phyloP scores from a whole-genome alignment of 371 early-diverging fungal species.

The Coemansia sp. region DNA sequence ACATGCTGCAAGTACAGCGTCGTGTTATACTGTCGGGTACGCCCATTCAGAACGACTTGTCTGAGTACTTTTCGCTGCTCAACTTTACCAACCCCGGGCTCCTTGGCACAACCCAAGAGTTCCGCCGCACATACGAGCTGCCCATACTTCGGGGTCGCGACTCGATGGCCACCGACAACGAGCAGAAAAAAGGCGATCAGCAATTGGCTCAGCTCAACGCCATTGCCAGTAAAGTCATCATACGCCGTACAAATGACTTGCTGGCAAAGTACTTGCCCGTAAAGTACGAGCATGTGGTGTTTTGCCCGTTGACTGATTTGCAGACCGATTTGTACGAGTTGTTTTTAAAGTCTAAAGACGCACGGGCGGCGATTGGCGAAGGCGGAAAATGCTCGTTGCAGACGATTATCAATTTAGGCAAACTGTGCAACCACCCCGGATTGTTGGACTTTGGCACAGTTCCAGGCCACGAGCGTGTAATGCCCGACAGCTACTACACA shows the following conservation, averaged over 20 bases:
- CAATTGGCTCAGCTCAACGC: slow-evolving; percentile 80
- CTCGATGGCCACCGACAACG: slow-evolving; percentile 81
- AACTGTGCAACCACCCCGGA: slow-evolving; percentile 92
- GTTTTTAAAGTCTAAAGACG: slow-evolving; percentile 75
- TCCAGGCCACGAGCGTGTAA: slow-evolving; percentile 61
- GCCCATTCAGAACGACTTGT: slow-evolving; percentile 96
- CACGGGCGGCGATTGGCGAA: slow-evolving; percentile 57
- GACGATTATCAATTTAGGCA: slow-evolving; percentile 90
- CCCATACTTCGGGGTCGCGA: slow-evolving; percentile 95
- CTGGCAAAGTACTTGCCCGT: slow-evolving; percentile 91
- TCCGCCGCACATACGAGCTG: slow-evolving; percentile 86
- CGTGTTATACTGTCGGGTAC: slow-evolving; percentile 96
- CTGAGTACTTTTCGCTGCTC: slow-evolving; percentile 91
- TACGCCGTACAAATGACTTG: slow-evolving; percentile 92
- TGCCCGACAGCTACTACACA: slow-evolving; percentile 55
- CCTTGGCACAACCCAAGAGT: slow-evolving; percentile 89
- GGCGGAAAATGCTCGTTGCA: slow-evolving; percentile 54
- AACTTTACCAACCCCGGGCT: slow-evolving; percentile 94
- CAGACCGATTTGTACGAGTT: slow-evolving; percentile 81
- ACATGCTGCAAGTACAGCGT: slow-evolving; percentile 76
- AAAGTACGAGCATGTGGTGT: slow-evolving; percentile 96
- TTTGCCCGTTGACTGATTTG: slow-evolving; percentile 75
- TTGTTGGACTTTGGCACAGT: slow-evolving; percentile 73
- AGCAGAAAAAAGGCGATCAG: slow-evolving; percentile 78
- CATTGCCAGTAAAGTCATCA: slow-evolving; percentile 89